Evolutionary conservation across 2,329 filamentous ascomycete species (phyloP), one percentile per base, ranked within the genome.

Genomic region (Pseudogymnoascus sp.): DNA sequence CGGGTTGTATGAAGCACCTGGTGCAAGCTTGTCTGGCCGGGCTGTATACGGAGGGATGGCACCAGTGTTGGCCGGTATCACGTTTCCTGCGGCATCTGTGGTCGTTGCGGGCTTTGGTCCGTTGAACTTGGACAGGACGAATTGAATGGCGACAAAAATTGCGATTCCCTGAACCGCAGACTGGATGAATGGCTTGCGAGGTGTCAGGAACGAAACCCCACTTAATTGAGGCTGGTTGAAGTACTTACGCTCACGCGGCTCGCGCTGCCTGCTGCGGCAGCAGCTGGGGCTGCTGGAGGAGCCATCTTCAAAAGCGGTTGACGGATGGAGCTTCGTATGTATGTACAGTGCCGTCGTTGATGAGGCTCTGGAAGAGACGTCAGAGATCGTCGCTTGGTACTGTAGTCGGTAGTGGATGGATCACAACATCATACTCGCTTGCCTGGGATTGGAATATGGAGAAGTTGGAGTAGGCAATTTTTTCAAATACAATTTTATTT

Each of bases 11-110:
- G 80, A 76, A 21, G 86, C 87, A 67, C 83, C 84, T 64, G 84
- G 80, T 75, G 86, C 74, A 71, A 86, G 77, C 64, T 75, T 72
- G 64, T 79, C 74, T n/a, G 89, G 87, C 60, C 89, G 83, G 65
- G 87, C 78, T 61, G 80, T 78, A 72, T 86, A 92, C 16, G 85
- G 76, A 29, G 88, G 86, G 62, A 91, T 85, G 19, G 77, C 77
- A 60, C 77, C 81, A 31, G 78, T 78, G 68, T 82, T 84, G 61
- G 77, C 76, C 49, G 82, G 78, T 21, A 85, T 80, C 14, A 77
- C 68, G 55, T 82, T 78, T 63, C 84, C 84, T 62, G 82, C 78
- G 63, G 82, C 78, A 68, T 78, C 78, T 19, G 78, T 76, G 33
- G 78, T 75, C 61, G 80, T 77, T 19, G 64, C 74, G 65, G 78